Percentiles rank a stretch among this genome's conserved stretches.
These are phyloP conservation scores for Thecaphora frezii DNA, from an alignment of 1,284 basidiomycete species.

Conservation along the genomic window DNA sequence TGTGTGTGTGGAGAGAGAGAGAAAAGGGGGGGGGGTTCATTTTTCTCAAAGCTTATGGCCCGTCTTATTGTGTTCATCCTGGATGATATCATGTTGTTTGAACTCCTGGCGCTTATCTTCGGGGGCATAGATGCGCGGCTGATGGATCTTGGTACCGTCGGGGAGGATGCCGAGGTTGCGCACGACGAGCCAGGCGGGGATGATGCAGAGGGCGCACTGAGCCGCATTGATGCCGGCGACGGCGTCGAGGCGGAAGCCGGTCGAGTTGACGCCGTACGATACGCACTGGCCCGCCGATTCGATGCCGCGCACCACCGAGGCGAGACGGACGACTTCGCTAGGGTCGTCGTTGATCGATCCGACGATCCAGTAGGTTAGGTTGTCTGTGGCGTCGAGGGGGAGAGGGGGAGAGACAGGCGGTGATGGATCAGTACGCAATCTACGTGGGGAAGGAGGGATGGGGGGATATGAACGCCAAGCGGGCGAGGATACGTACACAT, in stretches of 20 bases:
- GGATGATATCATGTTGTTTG: constrained; percentile 13
- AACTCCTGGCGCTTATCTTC: constrained; percentile 29
- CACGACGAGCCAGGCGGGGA: constrained; percentile 51
- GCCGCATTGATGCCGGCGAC: constrained; percentile 54
- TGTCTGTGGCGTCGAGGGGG: constrained; percentile 11
- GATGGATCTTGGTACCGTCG: constrained; percentile 39
- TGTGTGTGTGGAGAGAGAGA: no score
- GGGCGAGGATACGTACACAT: constrained; percentile 8
- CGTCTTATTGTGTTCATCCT: constrained; percentile 20
- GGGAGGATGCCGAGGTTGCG: constrained; percentile 37
- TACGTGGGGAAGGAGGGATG: no score
- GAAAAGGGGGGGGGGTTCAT: no score
- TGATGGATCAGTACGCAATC: neutral
- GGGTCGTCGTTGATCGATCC: constrained; percentile 34
- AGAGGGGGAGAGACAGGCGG: neutral
- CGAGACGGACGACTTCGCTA: constrained; percentile 48
- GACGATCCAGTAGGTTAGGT: constrained; percentile 52
- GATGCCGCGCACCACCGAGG: constrained; percentile 49
- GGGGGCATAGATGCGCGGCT: constrained; percentile 35
- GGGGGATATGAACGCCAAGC: no score
- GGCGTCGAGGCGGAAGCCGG: constrained; percentile 41
- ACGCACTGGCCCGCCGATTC: constrained; percentile 55
- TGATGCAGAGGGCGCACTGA: constrained; percentile 41
- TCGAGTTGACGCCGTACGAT: constrained; percentile 52
- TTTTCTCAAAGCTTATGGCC: constrained; percentile 16